These are phyloP conservation scores for Paraglomus brasilianum DNA, from an alignment of 192 early-diverging fungal species.

Conservation along the genomic window DNA sequence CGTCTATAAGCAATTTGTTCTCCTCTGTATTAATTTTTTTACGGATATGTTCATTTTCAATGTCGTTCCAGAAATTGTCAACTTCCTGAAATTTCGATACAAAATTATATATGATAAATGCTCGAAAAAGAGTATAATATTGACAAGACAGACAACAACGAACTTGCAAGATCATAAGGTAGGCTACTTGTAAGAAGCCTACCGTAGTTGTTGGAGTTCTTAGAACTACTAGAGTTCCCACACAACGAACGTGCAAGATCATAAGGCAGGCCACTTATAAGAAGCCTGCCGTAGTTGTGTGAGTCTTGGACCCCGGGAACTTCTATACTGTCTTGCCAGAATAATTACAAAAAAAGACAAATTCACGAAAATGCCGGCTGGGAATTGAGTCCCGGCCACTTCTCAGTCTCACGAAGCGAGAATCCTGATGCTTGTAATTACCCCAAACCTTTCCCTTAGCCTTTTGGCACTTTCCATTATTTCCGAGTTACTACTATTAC, in stretches of 20 bases:
- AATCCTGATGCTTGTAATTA: too few species aligned
- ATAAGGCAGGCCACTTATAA: conserved; percentile 4
- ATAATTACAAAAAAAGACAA: conserved; percentile 13
- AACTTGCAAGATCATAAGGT: conserved; percentile 16
- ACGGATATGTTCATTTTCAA: conserved; percentile 8
- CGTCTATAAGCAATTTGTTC: conserved; percentile 1
- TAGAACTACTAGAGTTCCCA: conserved; percentile 8
- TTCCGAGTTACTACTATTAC: conserved; percentile 11
- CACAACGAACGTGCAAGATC: conserved; percentile 21
- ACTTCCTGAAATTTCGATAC: conserved; percentile 4
- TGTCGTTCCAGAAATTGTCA: conserved; percentile 19
- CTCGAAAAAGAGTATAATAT: too few species aligned
- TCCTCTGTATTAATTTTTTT: conserved; percentile 2
- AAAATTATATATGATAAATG: too few species aligned
- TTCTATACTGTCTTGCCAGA: conserved; percentile 19
- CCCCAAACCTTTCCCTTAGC: conserved; percentile 7
- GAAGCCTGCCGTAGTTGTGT: conserved; percentile 10
- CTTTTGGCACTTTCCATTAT: not conserved
- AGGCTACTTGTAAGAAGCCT: conserved; percentile 6
- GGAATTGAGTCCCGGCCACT: too few species aligned
- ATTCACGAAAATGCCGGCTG: not conserved
- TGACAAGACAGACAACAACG: conserved; percentile 19
- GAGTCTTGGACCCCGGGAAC: conserved; percentile 11
- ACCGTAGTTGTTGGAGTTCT: conserved; percentile 10
- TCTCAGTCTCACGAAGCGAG: too few species aligned